phyloP scores from a whole-genome alignment of 2,329 filamentous ascomycete genomes.

The Sordariomycetes sp. region DNA sequence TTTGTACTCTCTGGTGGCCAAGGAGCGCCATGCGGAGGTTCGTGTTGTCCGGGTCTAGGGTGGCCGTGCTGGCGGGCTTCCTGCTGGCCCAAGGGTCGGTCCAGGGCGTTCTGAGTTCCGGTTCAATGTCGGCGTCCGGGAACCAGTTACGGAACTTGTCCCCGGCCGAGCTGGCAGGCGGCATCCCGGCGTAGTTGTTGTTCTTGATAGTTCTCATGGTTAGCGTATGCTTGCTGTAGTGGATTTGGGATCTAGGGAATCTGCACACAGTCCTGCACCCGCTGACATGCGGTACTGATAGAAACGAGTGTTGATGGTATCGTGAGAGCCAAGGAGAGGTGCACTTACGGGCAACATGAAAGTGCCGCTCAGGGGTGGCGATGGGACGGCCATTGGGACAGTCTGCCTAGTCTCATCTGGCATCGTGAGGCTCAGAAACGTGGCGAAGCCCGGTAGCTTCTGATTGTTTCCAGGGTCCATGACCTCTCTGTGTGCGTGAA shows the following conservation, averaged over 20 bases:
- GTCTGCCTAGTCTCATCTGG: neutral
- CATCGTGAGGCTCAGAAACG: neutral
- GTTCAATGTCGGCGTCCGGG: neutral
- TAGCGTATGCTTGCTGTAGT: neutral
- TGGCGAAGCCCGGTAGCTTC: neutral
- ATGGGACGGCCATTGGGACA: neutral
- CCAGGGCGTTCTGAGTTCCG: neutral
- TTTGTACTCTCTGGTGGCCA: neutral
- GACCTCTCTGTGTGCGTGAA: neutral
- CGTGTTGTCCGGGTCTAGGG: neutral
- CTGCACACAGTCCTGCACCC: too few species aligned
- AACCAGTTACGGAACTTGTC: slow-evolving; percentile 3
- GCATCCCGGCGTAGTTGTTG: neutral
- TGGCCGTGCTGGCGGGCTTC: neutral
- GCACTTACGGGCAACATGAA: neutral
- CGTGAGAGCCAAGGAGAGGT: neutral
- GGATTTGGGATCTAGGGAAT: neutral
- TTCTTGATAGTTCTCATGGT: neutral
- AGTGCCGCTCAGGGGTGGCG: neutral
- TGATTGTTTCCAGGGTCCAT: neutral
- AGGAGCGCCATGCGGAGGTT: neutral
- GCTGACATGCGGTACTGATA: too few species aligned
- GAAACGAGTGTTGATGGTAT: too few species aligned
- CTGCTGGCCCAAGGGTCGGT: neutral
- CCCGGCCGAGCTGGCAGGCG: neutral